These are phyloP conservation scores for Naganishia onofrii DNA, from an alignment of 768 basidiomycete genomes.

Conservation along the genomic window DNA sequence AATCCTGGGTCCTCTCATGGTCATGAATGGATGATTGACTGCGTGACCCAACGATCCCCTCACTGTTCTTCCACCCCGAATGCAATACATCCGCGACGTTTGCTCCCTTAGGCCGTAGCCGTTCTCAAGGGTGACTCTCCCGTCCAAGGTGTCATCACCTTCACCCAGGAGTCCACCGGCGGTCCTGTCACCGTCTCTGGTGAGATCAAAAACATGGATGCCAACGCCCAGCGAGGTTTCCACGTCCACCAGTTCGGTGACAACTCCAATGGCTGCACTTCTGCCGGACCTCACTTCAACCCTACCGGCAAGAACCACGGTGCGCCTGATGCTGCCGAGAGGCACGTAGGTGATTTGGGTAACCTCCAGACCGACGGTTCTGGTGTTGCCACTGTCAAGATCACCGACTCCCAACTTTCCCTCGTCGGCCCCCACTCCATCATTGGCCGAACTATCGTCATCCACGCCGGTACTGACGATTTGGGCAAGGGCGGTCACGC, in stretches of 20 bases:
- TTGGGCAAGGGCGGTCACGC: conserved; percentile 67
- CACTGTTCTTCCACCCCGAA: background rate
- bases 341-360: conserved; percentile 67
- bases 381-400: conserved; percentile 62
- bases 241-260: conserved; percentile 74
- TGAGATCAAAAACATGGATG: conserved; percentile 61
- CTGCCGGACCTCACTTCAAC: conserved; percentile 76
- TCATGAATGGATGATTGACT: background rate
- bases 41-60: background rate
- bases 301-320: conserved; percentile 67
- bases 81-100: background rate
- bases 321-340: conserved; percentile 56
- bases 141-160: conserved; percentile 66
- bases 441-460: conserved; percentile 70
- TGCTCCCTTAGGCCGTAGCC: conserved; percentile 58
- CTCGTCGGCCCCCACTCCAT: conserved; percentile 68
- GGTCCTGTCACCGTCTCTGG: conserved; percentile 66
- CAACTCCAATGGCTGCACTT: conserved; percentile 57
- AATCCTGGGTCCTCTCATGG: too few relatives aligned
- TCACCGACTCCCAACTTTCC: conserved; percentile 64
- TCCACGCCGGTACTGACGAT: conserved; percentile 77
- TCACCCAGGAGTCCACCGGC: conserved; percentile 59
- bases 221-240: conserved; percentile 66
- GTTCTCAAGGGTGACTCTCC: conserved; percentile 64
- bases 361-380: conserved; percentile 65